Base-by-base conservation (phyloP, 2,329 filamentous ascomycete genomes). In the Neospermospora avenae region DNA sequence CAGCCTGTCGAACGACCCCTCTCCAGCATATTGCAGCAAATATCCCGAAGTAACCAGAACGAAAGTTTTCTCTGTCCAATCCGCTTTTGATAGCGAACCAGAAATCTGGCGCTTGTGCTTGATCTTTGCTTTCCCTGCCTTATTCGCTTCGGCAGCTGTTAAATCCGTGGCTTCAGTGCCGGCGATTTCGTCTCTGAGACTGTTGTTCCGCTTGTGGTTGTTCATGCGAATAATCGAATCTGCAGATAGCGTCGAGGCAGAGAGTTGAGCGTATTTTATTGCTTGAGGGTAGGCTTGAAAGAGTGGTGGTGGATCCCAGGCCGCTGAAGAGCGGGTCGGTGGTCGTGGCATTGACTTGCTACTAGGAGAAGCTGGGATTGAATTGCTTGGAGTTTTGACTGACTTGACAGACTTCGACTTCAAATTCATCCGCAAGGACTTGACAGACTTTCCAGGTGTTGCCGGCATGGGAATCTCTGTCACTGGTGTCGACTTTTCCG, bases 201-300 rank as follows among this genome's bases (percentile, higher is more conserved):
- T 79, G 56, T 74, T 76, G 62, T 80, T 81, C 61, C 79, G 77
- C 55, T 81, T 80, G 64, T 84, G 83, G 51, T 74, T 76, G 42
- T 64, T 80, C 64, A 83, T 75, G 61, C 87, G 84, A 54, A 91
- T 72, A 49, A 95, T 83, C 0, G 82, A 75, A 62, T 96, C 92
- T 1, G 88, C 82, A 1, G 88, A 84, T 11, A 88, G 75, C 1
- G 81, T 83, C 39, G 88, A 87, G 16, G 88, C 82, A 25, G 86
- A 82, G 3, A 96, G 78, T 16, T 82, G 85, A 11, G 84, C 86
- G 72, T 95, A 84, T 69, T 89, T 92, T 66, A 91, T 82, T 2
- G 91, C 86, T 74, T 96, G 92, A 0, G 90, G 88, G 71, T 92
- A 96, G 13, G 90, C 91, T 72, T 96, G 89, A 73, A 93, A 96